Conservation (phyloP, 2,329 filamentous ascomycete species). For the Fusarium anthophilum region DNA sequence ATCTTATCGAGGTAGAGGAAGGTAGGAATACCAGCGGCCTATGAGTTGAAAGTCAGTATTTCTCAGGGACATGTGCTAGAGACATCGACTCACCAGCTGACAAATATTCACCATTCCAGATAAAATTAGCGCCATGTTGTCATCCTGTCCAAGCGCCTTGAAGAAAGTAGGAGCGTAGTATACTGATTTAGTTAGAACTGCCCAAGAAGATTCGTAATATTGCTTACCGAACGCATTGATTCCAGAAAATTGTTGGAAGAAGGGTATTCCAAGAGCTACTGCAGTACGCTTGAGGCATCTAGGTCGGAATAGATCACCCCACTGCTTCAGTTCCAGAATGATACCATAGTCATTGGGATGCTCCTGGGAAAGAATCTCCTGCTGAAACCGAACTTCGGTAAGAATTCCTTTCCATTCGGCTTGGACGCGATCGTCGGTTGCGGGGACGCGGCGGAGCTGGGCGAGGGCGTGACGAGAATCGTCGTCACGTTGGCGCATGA, state of each 20-base stretch:
- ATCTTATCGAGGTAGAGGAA: slow-evolving; percentile 44
- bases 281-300: background rate
- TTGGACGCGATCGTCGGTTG: slow-evolving; percentile 54
- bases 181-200: background rate
- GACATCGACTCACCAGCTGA: slow-evolving; percentile 38
- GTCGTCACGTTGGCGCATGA: slow-evolving; percentile 50
- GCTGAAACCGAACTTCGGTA: slow-evolving; percentile 58
- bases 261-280: slow-evolving; percentile 20
- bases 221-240: background rate
- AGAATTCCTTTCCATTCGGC: slow-evolving; percentile 60
- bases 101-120: slow-evolving; percentile 48
- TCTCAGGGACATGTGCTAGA: fast-evolving
- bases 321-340: background rate
- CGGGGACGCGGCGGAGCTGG: slow-evolving; percentile 52
- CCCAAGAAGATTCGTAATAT: too few species aligned
- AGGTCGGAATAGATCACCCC: background rate
- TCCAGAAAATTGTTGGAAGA: slow-evolving; percentile 36
- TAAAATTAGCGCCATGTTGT: slow-evolving; percentile 44
- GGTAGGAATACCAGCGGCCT: slow-evolving; percentile 35
- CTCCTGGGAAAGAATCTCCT: slow-evolving; percentile 30
- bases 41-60: background rate
- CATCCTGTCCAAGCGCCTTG: slow-evolving; percentile 39
- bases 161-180: slow-evolving; percentile 44
- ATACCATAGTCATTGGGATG: background rate
- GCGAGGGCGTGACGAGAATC: slow-evolving; percentile 51